Base-by-base conservation (phyloP, 139 green algal species). In the Chlorella sp. region DNA sequence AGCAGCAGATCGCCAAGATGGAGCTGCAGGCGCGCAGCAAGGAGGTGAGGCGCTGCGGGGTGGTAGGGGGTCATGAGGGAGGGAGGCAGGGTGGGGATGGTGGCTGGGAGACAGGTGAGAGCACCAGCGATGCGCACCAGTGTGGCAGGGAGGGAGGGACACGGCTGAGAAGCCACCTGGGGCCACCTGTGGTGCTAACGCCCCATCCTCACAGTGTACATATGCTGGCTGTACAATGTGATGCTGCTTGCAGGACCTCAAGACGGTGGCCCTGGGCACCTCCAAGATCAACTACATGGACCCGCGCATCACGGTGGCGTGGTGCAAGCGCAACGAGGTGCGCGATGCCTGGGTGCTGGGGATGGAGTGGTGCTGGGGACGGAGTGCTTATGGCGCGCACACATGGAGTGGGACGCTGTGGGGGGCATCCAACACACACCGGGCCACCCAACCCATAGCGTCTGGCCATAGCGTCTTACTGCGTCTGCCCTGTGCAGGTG, bases 211-310 rank as follows among this genome's bases (percentile, higher is more conserved):
- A n/a, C n/a, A n/a, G n/a, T n/a, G n/a, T n/a, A n/a, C n/a, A n/a
- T n/a, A n/a, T n/a, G n/a, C n/a, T n/a, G n/a, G n/a, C n/a, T n/a
- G n/a, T n/a, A n/a, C n/a, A n/a, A n/a, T n/a, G n/a, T n/a, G n/a
- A n/a, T n/a, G n/a, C n/a, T n/a, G n/a, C n/a, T n/a, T n/a, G n/a
- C n/a, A 98, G 82, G 91, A 96, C 75, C 74, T 97, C 55, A 98
- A 97, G 84, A 99, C 93, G 1, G 96, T 99, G 3, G 93, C 96
- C 6, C 84, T 99, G 71, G 95, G 95, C 72, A 99, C 96, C 20
- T 94, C 85, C 62, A 99, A 99, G 87, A 99, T 99, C 86, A 99
- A 99, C 81, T 99, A 99, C 86, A 87, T 99, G 80, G 96, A 99
- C 88, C 96, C 96, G 0, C 88, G 96, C 73, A 99, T 99, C 85